A percentile compares a stretch with the other conserved stretches of the same genome.
These are phyloP conservation scores for Dinochytrium kinnereticum DNA, from an alignment of 371 early-diverging fungal genomes.

Conservation along the genomic window DNA sequence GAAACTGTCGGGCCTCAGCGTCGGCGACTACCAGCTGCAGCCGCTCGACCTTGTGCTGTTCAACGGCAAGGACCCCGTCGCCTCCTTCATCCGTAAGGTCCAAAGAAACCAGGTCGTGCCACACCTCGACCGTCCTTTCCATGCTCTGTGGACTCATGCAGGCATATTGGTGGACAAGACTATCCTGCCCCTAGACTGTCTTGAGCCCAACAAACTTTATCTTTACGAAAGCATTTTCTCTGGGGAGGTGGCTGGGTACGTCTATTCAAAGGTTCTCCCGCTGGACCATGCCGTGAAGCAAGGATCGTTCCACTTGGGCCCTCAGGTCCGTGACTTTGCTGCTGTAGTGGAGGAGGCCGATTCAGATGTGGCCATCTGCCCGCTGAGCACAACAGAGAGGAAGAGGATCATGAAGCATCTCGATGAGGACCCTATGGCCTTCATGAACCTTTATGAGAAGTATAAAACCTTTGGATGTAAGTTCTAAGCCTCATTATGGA, in stretches of 20 bases:
- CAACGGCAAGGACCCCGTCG: slow-evolving; percentile 15
- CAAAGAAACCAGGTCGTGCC: slow-evolving; percentile 29
- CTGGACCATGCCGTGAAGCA: slow-evolving; percentile 18
- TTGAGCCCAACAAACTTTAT: slow-evolving; percentile 41
- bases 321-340: slow-evolving; percentile 35
- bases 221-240: slow-evolving; percentile 44
- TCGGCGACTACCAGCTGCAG: slow-evolving; percentile 6
- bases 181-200: slow-evolving; percentile 36
- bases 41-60: slow-evolving; percentile 12
- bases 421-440: background rate
- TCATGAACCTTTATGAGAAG: slow-evolving; percentile 24
- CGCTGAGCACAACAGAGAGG: slow-evolving; percentile 9
- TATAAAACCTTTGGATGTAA: slow-evolving; percentile 26
- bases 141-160: slow-evolving; percentile 24
- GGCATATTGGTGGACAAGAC: slow-evolving; percentile 40
- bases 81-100: slow-evolving; percentile 9
- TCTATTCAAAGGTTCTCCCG: slow-evolving; percentile 20
- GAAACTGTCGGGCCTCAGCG: background rate
- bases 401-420: slow-evolving; percentile 3
- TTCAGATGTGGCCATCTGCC: slow-evolving; percentile 39
- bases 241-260: slow-evolving; percentile 31
- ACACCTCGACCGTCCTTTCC: background rate
- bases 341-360: slow-evolving; percentile 32
- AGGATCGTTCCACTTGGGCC: slow-evolving; percentile 36
- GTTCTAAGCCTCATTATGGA: background rate